A percentile compares a stretch with the other conserved stretches of the same genome.
Conservation (phyloP, 768 basidiomycete species). For the Mycena rebaudengoi region DNA sequence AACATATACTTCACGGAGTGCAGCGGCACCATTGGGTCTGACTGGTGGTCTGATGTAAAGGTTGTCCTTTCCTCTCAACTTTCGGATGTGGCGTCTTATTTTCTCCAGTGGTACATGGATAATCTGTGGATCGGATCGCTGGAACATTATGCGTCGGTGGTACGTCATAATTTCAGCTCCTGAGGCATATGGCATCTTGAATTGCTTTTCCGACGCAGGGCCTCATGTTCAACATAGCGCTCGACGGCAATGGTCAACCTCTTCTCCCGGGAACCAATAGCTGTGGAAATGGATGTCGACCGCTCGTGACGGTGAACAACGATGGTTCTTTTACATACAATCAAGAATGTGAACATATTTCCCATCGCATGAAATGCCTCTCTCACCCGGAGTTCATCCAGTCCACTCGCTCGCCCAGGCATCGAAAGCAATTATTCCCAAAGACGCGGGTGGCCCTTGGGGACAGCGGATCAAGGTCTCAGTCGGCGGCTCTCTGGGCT, state of each 20-base stretch:
- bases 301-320: conserved; percentile 71
- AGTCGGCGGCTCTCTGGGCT: conserved; percentile 61
- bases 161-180: neutral
- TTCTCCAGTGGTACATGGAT: conserved; percentile 69
- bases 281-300: conserved; percentile 72
- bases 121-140: conserved; percentile 63
- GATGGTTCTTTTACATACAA: conserved; percentile 71
- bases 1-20: conserved; percentile 15
- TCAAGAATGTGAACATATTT: conserved; percentile 60
- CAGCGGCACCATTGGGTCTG: neutral
- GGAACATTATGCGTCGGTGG: conserved; percentile 73
- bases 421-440: conserved; percentile 76
- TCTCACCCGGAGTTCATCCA: neutral
- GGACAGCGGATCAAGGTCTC: conserved; percentile 73
- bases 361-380: neutral
- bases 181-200: too few species aligned
- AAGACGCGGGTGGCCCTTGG: conserved; percentile 73
- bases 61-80: conserved; percentile 35
- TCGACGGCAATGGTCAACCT: conserved; percentile 71
- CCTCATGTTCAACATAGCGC: conserved; percentile 81
- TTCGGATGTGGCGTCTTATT: neutral
- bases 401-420: conserved; percentile 78
- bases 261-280: conserved; percentile 70
- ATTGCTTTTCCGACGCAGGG: conserved; percentile 32
- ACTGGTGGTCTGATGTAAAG: conserved; percentile 75